Base-by-base conservation (phyloP, 2,329 filamentous ascomycete species). In the Plenodomus tracheiphilus region DNA sequence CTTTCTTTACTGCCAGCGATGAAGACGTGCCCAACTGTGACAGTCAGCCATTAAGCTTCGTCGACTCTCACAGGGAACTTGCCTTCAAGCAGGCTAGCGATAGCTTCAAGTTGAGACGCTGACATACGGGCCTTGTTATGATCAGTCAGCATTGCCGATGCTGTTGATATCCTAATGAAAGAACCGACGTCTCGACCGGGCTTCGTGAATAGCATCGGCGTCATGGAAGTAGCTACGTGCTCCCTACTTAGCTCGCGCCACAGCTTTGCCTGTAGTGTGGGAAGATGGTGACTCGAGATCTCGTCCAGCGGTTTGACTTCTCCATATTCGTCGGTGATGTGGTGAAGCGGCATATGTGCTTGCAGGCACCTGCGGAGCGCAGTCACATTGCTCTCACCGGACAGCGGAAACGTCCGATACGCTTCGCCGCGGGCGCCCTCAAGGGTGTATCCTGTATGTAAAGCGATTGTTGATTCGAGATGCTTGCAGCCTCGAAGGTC, bases 251-350 rank as follows among this genome's bases (percentile, higher is more conserved):
- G 3, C 1, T 45, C 43, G 22, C 40, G 32, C 56, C 54, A 59
- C n/a, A 59, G 21, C 36, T 41, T 41, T 1, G 43, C 48, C 39
- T 60, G 57, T 6, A 56, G 35, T 2, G 19, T 20, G 0, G 49
- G 46, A 13, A 56, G 34, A 28, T 51, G 43, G 2, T 42, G 28
- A 11, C 11, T 11, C 28, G 28, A 32, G 28, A 32, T 32, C 6
- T 32, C 28, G 4, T 4, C 28, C 28, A 32, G 28, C 28, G 28
- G 28, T 32, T 11, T 7, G 28, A 32, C 15, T 7, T 8, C 28
- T 15, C 28, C 28, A 32, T 32, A 32, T 32, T 32, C 28, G 28
- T 32, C 28, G 11, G 28, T 32, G 28, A 32, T 32, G 4, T 32
- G 28, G 28, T 32, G 28, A 8, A 15, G 28, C 4, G 28, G 28